Conservation (phyloP, 371 early-diverging fungal genomes). For the Mortierella sp. region DNA sequence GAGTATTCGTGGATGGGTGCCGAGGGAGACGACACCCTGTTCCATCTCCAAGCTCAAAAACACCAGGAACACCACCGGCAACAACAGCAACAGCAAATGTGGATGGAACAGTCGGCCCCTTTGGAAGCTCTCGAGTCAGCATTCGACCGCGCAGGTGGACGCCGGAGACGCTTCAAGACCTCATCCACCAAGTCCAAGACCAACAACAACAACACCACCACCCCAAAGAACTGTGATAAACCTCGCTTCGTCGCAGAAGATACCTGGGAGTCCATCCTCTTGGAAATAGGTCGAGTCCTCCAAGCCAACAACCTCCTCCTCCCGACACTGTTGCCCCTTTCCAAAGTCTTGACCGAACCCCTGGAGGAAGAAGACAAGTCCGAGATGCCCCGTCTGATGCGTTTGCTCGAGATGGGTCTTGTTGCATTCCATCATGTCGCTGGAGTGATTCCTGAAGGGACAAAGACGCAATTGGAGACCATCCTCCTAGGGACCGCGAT, state of each 20-base stretch:
- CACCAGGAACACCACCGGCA: neutral
- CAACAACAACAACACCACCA: neutral
- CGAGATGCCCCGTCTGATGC: conserved; percentile 2
- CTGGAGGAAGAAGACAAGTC: neutral
- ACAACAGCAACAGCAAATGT: neutral
- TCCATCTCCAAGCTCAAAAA: neutral
- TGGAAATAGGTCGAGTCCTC: neutral
- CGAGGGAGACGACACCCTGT: neutral
- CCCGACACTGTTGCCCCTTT: neutral
- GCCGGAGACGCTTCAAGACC: neutral
- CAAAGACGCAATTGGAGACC: neutral
- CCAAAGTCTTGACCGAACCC: conserved; percentile 12
- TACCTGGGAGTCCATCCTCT: neutral
- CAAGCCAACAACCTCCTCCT: neutral
- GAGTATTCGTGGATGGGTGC: conserved; percentile 25
- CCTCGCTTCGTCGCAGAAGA: neutral
- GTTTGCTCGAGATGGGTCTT: conserved; percentile 17
- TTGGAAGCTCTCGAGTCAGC: conserved; percentile 13
- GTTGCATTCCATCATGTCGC: conserved; percentile 16
- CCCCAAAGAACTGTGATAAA: neutral
- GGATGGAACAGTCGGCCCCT: neutral
- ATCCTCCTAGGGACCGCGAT: conserved; percentile 5
- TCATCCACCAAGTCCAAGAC: neutral
- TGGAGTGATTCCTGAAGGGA: conserved; percentile 7
- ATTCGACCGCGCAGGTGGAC: conserved; percentile 13